Evolutionary conservation across 106 monocot species (phyloP).

Genomic region (Dioscorea alata): DNA sequence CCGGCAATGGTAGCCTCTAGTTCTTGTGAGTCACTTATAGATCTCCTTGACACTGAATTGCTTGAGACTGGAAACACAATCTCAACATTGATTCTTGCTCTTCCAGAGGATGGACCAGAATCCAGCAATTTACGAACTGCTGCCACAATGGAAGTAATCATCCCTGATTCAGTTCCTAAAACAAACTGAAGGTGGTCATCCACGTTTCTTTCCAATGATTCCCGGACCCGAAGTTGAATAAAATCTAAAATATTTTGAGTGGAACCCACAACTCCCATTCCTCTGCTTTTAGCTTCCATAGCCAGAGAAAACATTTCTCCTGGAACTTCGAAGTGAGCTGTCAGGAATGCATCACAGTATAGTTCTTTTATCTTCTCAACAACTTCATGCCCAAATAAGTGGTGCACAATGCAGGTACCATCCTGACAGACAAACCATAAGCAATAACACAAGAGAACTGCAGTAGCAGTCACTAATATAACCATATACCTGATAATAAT

Average conservation of each 20-base stretch:
- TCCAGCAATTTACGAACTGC: slow-evolving; percentile 58
- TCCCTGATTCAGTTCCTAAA: slow-evolving; percentile 96
- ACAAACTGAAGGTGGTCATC: slow-evolving; percentile 95
- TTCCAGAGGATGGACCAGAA: slow-evolving; percentile 20
- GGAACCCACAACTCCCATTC: slow-evolving; percentile 98
- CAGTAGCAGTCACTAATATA: not conserved
- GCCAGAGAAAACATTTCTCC: slow-evolving; percentile 98
- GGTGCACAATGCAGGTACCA: slow-evolving; percentile 93
- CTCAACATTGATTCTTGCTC: slow-evolving; percentile 56
- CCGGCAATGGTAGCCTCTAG: slow-evolving; percentile 15
- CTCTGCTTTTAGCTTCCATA: slow-evolving; percentile 95
- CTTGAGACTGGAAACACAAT: slow-evolving; percentile 96
- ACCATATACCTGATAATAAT: slow-evolving; percentile 66
- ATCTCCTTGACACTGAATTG: slow-evolving; percentile 67
- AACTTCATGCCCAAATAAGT: slow-evolving; percentile 97
- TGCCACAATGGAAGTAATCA: slow-evolving; percentile 89
- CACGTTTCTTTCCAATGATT: slow-evolving; percentile 62
- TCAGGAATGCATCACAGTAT: slow-evolving; percentile 90
- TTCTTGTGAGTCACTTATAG: slow-evolving; percentile 27
- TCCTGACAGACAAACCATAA: slow-evolving; percentile 39
- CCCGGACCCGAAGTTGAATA: slow-evolving; percentile 65
- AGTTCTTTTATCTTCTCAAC: slow-evolving; percentile 88
- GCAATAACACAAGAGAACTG: not conserved
- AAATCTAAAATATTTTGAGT: slow-evolving; percentile 96
- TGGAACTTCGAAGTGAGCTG: slow-evolving; percentile 97